A percentile compares a stretch with the other conserved stretches of the same genome.
Evolutionary conservation across 371 early-diverging fungal species (phyloP).

Genomic region (Apophysomyces sp.): DNA sequence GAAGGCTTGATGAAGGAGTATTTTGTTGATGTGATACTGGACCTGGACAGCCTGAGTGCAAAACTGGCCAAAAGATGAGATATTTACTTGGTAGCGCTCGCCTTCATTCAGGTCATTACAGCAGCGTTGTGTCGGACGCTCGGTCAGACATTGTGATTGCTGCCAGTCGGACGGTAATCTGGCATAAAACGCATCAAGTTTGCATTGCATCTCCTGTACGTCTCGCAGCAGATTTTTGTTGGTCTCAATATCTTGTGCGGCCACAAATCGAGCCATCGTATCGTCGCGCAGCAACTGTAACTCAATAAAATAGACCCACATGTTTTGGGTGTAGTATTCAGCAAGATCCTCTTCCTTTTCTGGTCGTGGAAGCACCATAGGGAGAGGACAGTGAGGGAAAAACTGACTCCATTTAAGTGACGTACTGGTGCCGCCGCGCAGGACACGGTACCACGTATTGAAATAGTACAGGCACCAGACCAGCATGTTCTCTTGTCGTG

Average conservation of each 20-base stretch:
- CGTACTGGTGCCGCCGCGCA: constrained; percentile 23
- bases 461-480: constrained; percentile 45
- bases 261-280: constrained; percentile 14
- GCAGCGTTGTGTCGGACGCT: not conserved
- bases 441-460: constrained; percentile 33
- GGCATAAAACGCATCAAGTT: constrained; percentile 9
- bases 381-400: constrained; percentile 21
- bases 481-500: constrained; percentile 22
- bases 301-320: constrained; percentile 15
- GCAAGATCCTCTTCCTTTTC: constrained; percentile 10
- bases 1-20: constrained; percentile 38
- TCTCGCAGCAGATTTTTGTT: constrained; percentile 5
- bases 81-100: constrained; percentile 12
- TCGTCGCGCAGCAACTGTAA: constrained; percentile 14
- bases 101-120: not conserved
- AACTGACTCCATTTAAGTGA: constrained; percentile 16
- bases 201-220: not conserved
- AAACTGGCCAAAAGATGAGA: constrained; percentile 21
- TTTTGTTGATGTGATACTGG: constrained; percentile 38
- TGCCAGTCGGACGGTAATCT: constrained; percentile 14
- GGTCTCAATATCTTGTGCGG: constrained; percentile 1
- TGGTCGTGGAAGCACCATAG: constrained; percentile 7
- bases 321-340: constrained; percentile 28
- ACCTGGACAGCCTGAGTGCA: constrained; percentile 37
- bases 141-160: not conserved